Evolutionary conservation across 768 basidiomycete genomes (phyloP).

Genomic region (Trametes meyenii): DNA sequence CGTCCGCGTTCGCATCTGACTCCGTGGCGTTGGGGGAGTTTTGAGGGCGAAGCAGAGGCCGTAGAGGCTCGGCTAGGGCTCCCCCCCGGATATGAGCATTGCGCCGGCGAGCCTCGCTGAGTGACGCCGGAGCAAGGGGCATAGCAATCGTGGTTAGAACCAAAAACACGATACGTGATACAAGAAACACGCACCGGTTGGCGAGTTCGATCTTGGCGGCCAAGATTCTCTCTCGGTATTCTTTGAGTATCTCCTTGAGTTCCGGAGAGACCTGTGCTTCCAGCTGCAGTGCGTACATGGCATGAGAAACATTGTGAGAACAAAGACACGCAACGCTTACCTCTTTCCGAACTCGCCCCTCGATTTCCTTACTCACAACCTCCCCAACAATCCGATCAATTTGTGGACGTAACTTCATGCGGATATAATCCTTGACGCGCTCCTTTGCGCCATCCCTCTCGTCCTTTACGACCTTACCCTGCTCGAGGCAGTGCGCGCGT

Average conservation of each 20-base stretch:
- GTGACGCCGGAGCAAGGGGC: neutral
- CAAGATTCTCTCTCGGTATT: slow-evolving; percentile 46
- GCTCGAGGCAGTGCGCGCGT: too few relatives aligned
- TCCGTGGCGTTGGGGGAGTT: slow-evolving; percentile 23
- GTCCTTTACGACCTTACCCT: too few relatives aligned
- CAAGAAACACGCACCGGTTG: slow-evolving; percentile 46
- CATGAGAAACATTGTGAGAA: neutral
- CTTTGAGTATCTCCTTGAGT: slow-evolving; percentile 43
- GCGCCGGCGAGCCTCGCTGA: slow-evolving; percentile 50
- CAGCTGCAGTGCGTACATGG: slow-evolving; percentile 37
- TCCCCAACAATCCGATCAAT: too few relatives aligned
- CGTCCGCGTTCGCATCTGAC: neutral
- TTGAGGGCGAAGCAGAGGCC: slow-evolving; percentile 54
- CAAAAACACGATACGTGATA: neutral
- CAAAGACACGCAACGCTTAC: neutral
- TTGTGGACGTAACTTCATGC: too few relatives aligned
- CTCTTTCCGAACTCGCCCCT: neutral
- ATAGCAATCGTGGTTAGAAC: slow-evolving; percentile 5
- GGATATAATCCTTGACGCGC: too few relatives aligned
- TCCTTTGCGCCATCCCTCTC: too few relatives aligned
- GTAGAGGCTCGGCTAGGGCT: slow-evolving; percentile 45
- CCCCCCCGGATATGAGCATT: slow-evolving; percentile 42
- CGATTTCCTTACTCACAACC: too few relatives aligned
- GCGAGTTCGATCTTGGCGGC: slow-evolving; percentile 47
- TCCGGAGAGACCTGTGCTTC: slow-evolving; percentile 44